A percentile compares a stretch with the other conserved stretches of the same genome.
Conservation (phyloP, 169 alveolate species). For the Sarcocystis neurona region DNA sequence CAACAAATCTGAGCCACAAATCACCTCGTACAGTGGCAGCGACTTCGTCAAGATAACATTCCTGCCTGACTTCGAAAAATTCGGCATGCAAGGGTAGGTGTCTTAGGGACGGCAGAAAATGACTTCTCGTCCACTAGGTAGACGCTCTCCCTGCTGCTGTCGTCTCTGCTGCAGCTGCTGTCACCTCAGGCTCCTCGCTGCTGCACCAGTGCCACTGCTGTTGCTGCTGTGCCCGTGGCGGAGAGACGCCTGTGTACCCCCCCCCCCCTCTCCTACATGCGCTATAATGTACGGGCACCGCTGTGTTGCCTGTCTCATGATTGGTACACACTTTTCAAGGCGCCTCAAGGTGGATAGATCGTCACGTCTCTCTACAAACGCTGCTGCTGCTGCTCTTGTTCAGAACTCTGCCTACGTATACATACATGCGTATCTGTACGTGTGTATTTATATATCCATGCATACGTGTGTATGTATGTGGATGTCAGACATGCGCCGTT, state of each 20-base stretch:
- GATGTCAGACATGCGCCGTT: too few relatives aligned
- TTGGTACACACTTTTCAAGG: too few relatives aligned
- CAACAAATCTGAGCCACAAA: slow-evolving; percentile 64
- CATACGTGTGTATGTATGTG: too few relatives aligned
- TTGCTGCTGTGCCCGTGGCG: not conserved
- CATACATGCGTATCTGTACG: not conserved
- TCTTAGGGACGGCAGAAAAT: slow-evolving; percentile 56
- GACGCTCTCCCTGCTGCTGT: not conserved
- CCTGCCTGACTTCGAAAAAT: slow-evolving; percentile 93
- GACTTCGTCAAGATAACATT: slow-evolving; percentile 89
- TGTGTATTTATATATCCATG: not conserved
- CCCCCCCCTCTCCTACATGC: too few relatives aligned
- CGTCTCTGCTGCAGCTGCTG: too few relatives aligned
- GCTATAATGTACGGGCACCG: too few relatives aligned
- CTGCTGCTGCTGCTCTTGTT: not conserved
- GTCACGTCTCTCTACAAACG: not conserved
- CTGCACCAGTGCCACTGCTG: not conserved
- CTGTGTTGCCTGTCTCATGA: too few relatives aligned
- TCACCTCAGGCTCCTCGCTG: not conserved
- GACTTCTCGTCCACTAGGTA: slow-evolving; percentile 80
- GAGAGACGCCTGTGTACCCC: too few relatives aligned
- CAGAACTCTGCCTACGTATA: not conserved
- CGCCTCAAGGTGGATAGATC: too few relatives aligned
- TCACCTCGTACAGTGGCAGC: slow-evolving; percentile 61
- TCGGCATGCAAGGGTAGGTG: slow-evolving; percentile 67